Percentiles rank a stretch among this genome's conserved stretches.
Evolutionary conservation across 225 moss, liverwort and hornwort genomes (phyloP).

Genomic region (Marchantia paleacea): DNA sequence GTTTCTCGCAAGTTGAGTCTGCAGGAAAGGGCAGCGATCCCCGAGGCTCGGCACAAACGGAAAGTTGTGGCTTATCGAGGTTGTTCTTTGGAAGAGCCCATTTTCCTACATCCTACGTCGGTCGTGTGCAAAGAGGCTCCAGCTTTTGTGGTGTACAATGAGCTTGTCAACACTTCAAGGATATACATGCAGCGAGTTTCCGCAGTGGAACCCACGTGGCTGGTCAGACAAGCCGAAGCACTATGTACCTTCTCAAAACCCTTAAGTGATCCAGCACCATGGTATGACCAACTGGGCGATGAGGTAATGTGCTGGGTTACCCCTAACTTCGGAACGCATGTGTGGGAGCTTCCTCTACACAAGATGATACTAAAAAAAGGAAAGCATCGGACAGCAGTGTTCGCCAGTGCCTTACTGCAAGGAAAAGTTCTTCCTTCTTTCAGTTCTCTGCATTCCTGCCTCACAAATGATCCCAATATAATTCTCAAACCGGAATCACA

Average conservation of each 20-base stretch:
- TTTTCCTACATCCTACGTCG: slow-evolving; percentile 85
- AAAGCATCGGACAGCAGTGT: slow-evolving; percentile 67
- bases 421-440: slow-evolving; percentile 78
- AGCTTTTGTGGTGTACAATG: slow-evolving; percentile 84
- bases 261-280: slow-evolving; percentile 78
- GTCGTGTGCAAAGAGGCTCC: slow-evolving; percentile 70
- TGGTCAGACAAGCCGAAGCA: slow-evolving; percentile 69
- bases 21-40: slow-evolving; percentile 70
- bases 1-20: slow-evolving; percentile 74
- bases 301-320: slow-evolving; percentile 82
- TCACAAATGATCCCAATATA: slow-evolving; percentile 70
- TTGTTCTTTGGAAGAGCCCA: slow-evolving; percentile 72
- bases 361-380: slow-evolving; percentile 54
- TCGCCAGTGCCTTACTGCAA: slow-evolving; percentile 67
- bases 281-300: slow-evolving; percentile 69
- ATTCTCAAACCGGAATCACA: slow-evolving; percentile 78
- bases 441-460: slow-evolving; percentile 39
- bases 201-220: slow-evolving; percentile 59
- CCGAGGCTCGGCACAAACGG: slow-evolving; percentile 57
- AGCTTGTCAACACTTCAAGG: slow-evolving; percentile 72
- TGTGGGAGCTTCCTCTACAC: slow-evolving; percentile 82
- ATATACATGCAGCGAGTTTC: slow-evolving; percentile 95
- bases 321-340: slow-evolving; percentile 74
- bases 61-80: slow-evolving; percentile 75
- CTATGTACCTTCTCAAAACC: slow-evolving; percentile 85